Evolutionary conservation across 1,284 basidiomycete genomes (phyloP).

Genomic region (Apiotrichum sp.): DNA sequence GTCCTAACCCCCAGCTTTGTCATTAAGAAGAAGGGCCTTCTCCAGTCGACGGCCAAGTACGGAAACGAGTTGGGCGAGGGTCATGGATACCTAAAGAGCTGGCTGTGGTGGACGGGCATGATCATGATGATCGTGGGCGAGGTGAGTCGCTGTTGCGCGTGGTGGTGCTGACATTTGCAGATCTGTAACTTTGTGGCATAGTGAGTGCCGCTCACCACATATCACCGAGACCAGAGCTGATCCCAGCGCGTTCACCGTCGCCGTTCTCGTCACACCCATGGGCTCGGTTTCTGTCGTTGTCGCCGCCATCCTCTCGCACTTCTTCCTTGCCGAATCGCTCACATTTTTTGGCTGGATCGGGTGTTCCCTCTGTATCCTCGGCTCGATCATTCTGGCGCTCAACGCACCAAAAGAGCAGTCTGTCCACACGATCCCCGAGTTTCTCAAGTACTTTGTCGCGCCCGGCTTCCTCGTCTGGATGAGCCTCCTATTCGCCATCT

Average conservation of each 20-base stretch:
- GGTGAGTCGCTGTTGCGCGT: slow-evolving; percentile 3
- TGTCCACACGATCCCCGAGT: slow-evolving; percentile 71
- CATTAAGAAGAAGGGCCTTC: slow-evolving; percentile 88
- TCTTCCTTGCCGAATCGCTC: slow-evolving; percentile 87
- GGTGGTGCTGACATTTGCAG: slow-evolving; percentile 12
- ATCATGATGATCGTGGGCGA: slow-evolving; percentile 43
- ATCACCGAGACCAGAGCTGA: not conserved
- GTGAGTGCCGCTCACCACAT: slow-evolving; percentile 23
- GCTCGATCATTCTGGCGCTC: slow-evolving; percentile 56
- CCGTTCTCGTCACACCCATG: slow-evolving; percentile 57
- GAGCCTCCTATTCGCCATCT: slow-evolving; percentile 28
- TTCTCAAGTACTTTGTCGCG: slow-evolving; percentile 75
- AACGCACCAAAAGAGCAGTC: slow-evolving; percentile 76
- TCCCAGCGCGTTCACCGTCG: slow-evolving; percentile 38
- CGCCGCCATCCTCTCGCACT: slow-evolving; percentile 84
- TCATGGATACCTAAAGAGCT: slow-evolving; percentile 78
- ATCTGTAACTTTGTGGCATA: slow-evolving; percentile 48
- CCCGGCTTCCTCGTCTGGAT: slow-evolving; percentile 80
- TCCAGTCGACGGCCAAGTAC: slow-evolving; percentile 50
- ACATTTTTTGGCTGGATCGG: slow-evolving; percentile 73
- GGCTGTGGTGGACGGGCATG: slow-evolving; percentile 70
- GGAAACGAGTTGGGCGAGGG: slow-evolving; percentile 75
- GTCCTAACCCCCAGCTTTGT: slow-evolving; percentile 40
- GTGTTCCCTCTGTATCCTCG: slow-evolving; percentile 78
- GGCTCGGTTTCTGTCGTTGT: slow-evolving; percentile 95